Base-by-base conservation (phyloP, 176 grass and related monocot genomes). In the Elymus sibiricus region DNA sequence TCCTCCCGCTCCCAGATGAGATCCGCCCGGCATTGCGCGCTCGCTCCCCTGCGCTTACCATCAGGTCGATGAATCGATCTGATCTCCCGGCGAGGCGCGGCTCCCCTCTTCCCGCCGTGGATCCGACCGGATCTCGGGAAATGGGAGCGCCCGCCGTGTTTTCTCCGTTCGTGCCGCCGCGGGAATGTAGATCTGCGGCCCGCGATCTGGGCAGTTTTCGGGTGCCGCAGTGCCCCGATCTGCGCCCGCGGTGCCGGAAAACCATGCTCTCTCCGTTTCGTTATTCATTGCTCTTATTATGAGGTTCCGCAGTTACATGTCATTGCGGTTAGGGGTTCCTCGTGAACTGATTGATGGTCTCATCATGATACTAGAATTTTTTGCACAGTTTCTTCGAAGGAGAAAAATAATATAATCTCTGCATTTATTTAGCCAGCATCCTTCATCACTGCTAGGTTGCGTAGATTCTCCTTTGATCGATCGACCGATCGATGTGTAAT, bases 11-110 rank as follows among this genome's bases (percentile, higher is more conserved):
- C 64, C 5, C 47, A 51, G 47, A 51, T 53, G 49, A 79, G 84
- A 87, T 80, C 81, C 85, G 81, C 67, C 76, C 31, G 29, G 76
- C 89, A 84, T 91, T 91, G 75, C 84, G 5, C 42, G n/a, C 49
- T 34, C 42, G n/a, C 49, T 34, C 42, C 21, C 53, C 5, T 4
- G 15, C 40, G 11, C 51, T 2, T 0, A 25, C 19, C 64, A 69
- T 7, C 64, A 6, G 76, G 88, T 29, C 70, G 7, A 29, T 29
- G 29, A 1, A 7, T 22, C 53, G 85, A 88, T 83, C 84, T 15
- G 69, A 88, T 85, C 86, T 85, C 62, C 81, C 31, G 11, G 2
- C 0, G 31, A n/a, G 16, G 58, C 9, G 26, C 55, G 14, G 15
- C 47, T 2, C 14, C 61, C 26, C 49, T 19, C 39, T 4, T 7